Conservation (phyloP, 2,329 filamentous ascomycete species). For the Trichophyton schoenleinii region DNA sequence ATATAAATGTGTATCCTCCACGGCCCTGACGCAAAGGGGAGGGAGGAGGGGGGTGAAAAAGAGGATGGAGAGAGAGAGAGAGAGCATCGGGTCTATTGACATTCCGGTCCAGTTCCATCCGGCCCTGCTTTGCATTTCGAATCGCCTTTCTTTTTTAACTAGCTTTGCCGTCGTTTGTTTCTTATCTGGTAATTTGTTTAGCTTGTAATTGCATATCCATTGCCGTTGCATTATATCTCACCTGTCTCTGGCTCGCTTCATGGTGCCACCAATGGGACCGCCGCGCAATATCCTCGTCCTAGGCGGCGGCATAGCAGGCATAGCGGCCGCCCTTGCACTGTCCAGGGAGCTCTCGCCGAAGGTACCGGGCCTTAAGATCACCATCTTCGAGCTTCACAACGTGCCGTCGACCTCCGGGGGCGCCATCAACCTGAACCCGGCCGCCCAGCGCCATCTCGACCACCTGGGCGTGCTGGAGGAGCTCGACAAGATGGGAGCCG, state of each 20-base stretch:
- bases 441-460: constrained; percentile 33
- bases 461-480: constrained; percentile 30
- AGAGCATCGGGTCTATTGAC: not conserved
- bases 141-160: too few species aligned
- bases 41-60: not conserved
- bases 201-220: not conserved
- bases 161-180: too few species aligned
- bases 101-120: too few species aligned
- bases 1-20: not conserved
- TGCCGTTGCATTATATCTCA: not conserved
- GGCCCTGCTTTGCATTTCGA: too few species aligned
- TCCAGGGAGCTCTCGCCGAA: constrained; percentile 13
- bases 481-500: constrained; percentile 27
- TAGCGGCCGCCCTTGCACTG: constrained; percentile 14
- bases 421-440: constrained; percentile 34
- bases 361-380: constrained; percentile 20
- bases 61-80: not conserved
- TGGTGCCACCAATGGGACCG: constrained; percentile 6
- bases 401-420: constrained; percentile 33
- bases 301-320: constrained; percentile 15
- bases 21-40: not conserved
- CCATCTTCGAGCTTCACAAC: constrained; percentile 30
- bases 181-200: too few species aligned
- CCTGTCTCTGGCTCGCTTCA: too few species aligned
- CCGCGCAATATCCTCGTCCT: constrained; percentile 14